Evolutionary conservation across 1,284 basidiomycete genomes (phyloP).

Genomic region (Cystobasidiaceae sp.): DNA sequence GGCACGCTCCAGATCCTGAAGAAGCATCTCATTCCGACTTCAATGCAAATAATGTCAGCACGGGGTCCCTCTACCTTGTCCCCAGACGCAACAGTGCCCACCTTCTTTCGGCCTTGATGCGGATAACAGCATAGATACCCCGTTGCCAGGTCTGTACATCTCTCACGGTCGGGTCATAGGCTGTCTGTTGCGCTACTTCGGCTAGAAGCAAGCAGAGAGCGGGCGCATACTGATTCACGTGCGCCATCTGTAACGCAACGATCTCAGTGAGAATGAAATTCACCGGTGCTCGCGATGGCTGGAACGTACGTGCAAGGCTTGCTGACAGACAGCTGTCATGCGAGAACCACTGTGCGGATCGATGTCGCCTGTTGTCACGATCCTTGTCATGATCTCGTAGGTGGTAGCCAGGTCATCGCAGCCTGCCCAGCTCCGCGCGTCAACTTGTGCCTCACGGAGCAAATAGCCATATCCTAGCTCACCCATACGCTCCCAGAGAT

Average conservation of each 20-base stretch:
- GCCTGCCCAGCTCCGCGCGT: not conserved
- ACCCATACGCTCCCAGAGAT: constrained; percentile 20
- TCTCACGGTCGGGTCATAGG: not conserved
- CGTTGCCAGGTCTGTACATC: constrained; percentile 10
- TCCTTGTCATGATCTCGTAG: not conserved
- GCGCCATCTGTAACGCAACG: not conserved
- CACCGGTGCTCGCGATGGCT: not conserved
- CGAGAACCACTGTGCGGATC: constrained; percentile 1
- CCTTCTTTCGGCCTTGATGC: constrained; percentile 1
- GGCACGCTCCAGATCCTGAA: not conserved
- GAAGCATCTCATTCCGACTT: not conserved
- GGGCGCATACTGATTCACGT: not conserved
- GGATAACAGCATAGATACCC: constrained; percentile 9
- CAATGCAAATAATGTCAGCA: not conserved
- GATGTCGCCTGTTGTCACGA: constrained; percentile 7
- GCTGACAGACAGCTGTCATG: not conserved
- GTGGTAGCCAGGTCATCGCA: not conserved
- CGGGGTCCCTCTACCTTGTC: not conserved
- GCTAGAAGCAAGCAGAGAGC: constrained; percentile 3
- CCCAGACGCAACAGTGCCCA: not conserved
- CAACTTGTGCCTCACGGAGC: not conserved
- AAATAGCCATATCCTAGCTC: not conserved
- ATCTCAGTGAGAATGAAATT: not conserved
- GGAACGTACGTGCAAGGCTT: not conserved
- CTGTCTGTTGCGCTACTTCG: not conserved